These are phyloP conservation scores for Phoenix dactylifera DNA, from an alignment of 176 grass and related monocot species.

Conservation along the genomic window DNA sequence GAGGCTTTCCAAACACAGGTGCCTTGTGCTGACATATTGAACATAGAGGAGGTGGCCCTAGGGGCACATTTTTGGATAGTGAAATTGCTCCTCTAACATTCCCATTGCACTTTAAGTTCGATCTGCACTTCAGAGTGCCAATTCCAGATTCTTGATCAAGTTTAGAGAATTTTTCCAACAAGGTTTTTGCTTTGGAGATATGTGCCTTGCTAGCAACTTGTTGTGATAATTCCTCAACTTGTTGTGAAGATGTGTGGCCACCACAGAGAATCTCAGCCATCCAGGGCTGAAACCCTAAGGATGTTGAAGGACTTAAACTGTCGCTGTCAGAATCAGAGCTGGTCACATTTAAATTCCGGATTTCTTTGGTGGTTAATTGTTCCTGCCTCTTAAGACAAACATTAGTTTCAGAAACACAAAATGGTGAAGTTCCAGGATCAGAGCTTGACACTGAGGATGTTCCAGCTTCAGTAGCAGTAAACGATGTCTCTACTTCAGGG, in stretches of 20 bases:
- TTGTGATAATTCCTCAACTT: conserved; percentile 25
- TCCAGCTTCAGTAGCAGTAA: conserved; percentile 77
- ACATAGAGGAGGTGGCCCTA: conserved; percentile 86
- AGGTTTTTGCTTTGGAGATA: conserved; percentile 50
- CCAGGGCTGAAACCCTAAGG: conserved; percentile 73
- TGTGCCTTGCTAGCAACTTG: conserved; percentile 11
- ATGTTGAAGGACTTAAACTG: conserved; percentile 45
- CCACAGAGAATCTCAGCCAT: conserved; percentile 50
- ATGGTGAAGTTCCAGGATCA: conserved; percentile 82
- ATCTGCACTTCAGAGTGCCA: conserved; percentile 51
- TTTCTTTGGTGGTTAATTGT: conserved; percentile 35
- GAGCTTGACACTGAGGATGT: conserved; percentile 95
- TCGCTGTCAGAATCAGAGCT: conserved; percentile 86
- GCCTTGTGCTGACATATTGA: conserved; percentile 98
- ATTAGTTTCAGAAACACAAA: conserved; percentile 64
- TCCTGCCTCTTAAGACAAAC: conserved; percentile 48
- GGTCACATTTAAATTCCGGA: conserved; percentile 39
- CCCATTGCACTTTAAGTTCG: conserved; percentile 74
- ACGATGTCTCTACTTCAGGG: conserved; percentile 67
- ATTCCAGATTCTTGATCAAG: conserved; percentile 62
- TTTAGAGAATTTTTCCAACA: conserved; percentile 64
- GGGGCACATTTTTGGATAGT: conserved; percentile 60
- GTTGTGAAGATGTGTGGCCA: conserved; percentile 39
- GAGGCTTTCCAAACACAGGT: conserved; percentile 93
- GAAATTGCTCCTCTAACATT: conserved; percentile 91